Base-by-base conservation (phyloP, 2,329 filamentous ascomycete genomes). In the Purpureocillium lavendulum region DNA sequence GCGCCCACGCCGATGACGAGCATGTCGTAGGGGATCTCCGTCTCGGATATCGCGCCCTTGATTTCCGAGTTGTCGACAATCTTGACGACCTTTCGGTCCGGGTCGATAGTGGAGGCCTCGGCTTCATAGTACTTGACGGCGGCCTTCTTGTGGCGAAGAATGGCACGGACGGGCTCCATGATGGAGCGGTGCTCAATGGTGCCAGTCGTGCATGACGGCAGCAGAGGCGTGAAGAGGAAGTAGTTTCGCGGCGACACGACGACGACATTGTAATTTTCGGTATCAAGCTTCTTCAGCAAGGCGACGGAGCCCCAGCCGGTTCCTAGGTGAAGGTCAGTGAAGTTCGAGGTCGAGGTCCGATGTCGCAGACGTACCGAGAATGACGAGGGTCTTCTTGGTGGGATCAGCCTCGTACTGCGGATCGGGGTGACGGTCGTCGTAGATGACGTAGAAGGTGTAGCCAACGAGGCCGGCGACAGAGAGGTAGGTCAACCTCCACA, bases 161-260 rank as follows among this genome's bases (percentile, higher is more conserved):
- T 95, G 62, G 92, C 87, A 60, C 92, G 87, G 55, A 98, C 84
- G 41, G 92, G 92, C 71, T 98, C 92, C 92, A 98, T 98, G 67
- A 98, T 98, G 59, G 89, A 97, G 62, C 92, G 87, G 72, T 97
- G 92, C 75, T 98, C 92, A 64, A 98, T 92, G 54, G 87, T 84
- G 56, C 92, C 92, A 50, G 90, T 96, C 38, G 92, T 97, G 69
- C 92, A 98, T 59, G 90, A 97, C 49, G 92, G 92, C 45, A 98
- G 79, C 43, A 98, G 80, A 44, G 92, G 92, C 24, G 92, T 98
- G 76, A 98, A 98, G 52, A 98, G 83, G 81, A 98, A 98, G 78
- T 95, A 98, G 71, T 98, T 98, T 61, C 92, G 87, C 40, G 92
- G 92, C 36, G 92, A 97, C 63, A 98, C 87, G 62, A 98, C 88